Conservation (phyloP, 139 green algal species). For the Raphidocelis subcapitata region DNA sequence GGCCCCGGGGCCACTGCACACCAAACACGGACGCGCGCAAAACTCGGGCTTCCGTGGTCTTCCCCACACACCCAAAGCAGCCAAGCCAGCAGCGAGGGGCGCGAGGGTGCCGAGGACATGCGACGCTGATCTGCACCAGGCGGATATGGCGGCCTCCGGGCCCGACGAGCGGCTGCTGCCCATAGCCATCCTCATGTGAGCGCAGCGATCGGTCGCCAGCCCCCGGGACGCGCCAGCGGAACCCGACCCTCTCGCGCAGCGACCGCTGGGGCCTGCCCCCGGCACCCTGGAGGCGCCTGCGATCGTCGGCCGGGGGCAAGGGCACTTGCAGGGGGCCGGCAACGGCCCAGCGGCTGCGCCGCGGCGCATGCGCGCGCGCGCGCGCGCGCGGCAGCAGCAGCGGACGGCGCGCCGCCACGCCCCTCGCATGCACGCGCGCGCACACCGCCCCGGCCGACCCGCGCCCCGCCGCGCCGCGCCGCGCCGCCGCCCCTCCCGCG, state of each 20-base stretch:
- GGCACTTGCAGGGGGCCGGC: background rate
- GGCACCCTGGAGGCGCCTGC: background rate
- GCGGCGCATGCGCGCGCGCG: background rate
- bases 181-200: conserved; percentile 87
- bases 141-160: too few relatives aligned
- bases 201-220: background rate
- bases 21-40: too few relatives aligned
- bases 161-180: conserved; percentile 71
- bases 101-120: too few relatives aligned
- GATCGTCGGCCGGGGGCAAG: background rate
- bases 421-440: background rate
- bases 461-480: background rate
- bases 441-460: background rate
- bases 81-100: too few relatives aligned
- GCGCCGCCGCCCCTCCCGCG: background rate
- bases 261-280: too few relatives aligned
- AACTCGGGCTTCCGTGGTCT: too few relatives aligned
- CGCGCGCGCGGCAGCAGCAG: background rate
- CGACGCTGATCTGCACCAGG: too few relatives aligned
- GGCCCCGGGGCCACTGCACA: too few relatives aligned
- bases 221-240: too few relatives aligned
- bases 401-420: background rate
- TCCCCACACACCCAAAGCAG: too few relatives aligned
- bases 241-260: too few relatives aligned
- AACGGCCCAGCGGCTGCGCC: background rate